Evolutionary conservation across 305 asterid genomes (phyloP).

Genomic region (Fraxinus sp.): DNA sequence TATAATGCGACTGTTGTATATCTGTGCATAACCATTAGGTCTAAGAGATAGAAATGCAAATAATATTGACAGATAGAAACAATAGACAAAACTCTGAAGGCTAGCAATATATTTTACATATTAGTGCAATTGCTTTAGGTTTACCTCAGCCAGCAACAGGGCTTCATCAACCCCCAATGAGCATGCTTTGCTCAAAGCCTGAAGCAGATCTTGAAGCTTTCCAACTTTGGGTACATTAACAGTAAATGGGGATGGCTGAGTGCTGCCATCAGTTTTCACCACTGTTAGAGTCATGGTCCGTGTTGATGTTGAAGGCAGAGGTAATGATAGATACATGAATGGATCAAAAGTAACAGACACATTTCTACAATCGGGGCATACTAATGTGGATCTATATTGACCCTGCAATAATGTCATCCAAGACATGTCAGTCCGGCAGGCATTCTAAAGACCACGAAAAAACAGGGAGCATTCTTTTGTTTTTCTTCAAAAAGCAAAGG

Average conservation of each 20-base stretch:
- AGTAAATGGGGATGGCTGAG: slow-evolving; percentile 60
- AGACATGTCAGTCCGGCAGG: slow-evolving; percentile 17
- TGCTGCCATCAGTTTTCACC: slow-evolving; percentile 58
- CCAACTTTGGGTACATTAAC: slow-evolving; percentile 85
- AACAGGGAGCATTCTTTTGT: not conserved
- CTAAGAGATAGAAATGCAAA: slow-evolving; percentile 30
- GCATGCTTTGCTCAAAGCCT: slow-evolving; percentile 71
- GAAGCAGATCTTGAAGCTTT: slow-evolving; percentile 75
- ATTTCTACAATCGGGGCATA: slow-evolving; percentile 83
- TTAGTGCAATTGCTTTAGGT: slow-evolving; percentile 28
- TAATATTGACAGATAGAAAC: slow-evolving; percentile 15
- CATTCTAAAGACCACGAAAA: slow-evolving; percentile 15
- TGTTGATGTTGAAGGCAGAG: slow-evolving; percentile 79
- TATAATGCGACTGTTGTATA: slow-evolving; percentile 78
- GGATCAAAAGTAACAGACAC: slow-evolving; percentile 91
- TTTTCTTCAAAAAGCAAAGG: slow-evolving; percentile 10
- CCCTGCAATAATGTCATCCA: slow-evolving; percentile 60
- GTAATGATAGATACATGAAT: slow-evolving; percentile 91
- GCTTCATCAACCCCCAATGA: slow-evolving; percentile 67
- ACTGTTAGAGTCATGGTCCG: slow-evolving; percentile 87
- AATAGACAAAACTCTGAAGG: not conserved
- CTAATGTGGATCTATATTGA: slow-evolving; percentile 85
- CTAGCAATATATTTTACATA: slow-evolving; percentile 3
- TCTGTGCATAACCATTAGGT: slow-evolving; percentile 42
- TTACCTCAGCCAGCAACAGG: slow-evolving; percentile 86